Percentiles rank a stretch among this genome's conserved stretches.
phyloP scores from a whole-genome alignment of 768 basidiomycete genomes.

The Boletus vermiculosoides region DNA sequence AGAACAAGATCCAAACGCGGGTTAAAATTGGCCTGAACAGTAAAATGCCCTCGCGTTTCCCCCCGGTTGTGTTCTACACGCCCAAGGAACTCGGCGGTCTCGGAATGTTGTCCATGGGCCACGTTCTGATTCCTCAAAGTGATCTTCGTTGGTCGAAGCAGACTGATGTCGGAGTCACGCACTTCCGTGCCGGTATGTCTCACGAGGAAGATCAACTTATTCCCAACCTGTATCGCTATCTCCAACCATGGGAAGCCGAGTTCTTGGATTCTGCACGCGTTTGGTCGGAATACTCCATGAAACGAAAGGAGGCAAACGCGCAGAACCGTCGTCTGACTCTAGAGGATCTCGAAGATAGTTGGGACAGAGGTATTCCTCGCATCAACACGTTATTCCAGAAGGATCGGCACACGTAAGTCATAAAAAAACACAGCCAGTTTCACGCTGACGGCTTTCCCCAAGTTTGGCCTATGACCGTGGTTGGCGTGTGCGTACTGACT shows the following conservation, averaged over 20 bases:
- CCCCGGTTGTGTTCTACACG: conserved; percentile 93
- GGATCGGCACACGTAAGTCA: conserved; percentile 82
- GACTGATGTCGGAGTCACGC: conserved; percentile 94
- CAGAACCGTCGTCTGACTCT: conserved; percentile 95
- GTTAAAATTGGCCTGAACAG: conserved; percentile 99
- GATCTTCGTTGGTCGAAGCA: conserved; percentile 98
- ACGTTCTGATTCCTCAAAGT: conserved; percentile 96
- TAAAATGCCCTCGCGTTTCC: conserved; percentile 99
- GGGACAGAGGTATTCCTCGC: conserved; percentile 97
- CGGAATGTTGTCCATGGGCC: conserved; percentile 99
- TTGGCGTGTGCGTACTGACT: conserved; percentile 97
- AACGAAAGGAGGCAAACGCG: conserved; percentile 98
- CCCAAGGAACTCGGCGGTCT: conserved; percentile 98
- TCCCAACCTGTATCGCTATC: conserved; percentile 94
- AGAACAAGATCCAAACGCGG: conserved; percentile 99
- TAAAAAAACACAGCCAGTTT: not conserved
- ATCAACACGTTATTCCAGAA: conserved; percentile 99
- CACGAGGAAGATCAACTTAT: conserved; percentile 94
- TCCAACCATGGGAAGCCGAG: conserved; percentile 97
- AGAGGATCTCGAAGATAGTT: conserved; percentile 97
- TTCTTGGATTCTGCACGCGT: conserved; percentile 98
- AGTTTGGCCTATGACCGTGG: conserved; percentile 97
- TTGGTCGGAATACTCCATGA: conserved; percentile 99
- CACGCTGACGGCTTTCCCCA: not conserved
- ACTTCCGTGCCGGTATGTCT: conserved; percentile 99